A percentile compares a stretch with the other conserved stretches of the same genome.
phyloP scores from a whole-genome alignment of 331 rosid genomes.

The Erythrophleum ivorense region DNA sequence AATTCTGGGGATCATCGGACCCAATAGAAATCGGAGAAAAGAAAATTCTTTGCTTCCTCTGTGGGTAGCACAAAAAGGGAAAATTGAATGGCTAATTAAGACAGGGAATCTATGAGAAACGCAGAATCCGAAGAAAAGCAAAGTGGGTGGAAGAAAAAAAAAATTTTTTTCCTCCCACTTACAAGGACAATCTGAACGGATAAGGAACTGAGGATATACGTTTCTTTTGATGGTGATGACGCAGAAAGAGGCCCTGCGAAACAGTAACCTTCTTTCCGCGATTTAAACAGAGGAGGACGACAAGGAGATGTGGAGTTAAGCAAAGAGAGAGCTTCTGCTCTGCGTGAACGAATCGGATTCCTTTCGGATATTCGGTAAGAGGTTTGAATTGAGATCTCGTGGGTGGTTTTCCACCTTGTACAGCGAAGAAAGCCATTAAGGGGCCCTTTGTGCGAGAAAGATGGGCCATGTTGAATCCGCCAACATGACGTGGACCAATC shows the following conservation, averaged over 20 bases:
- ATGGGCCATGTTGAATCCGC: not conserved
- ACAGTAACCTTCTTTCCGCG: slow-evolving; percentile 24
- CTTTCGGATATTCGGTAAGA: not conserved
- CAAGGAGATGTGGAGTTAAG: not conserved
- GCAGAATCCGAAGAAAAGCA: slow-evolving; percentile 8
- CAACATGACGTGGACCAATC: not conserved
- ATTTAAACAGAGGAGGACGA: not conserved
- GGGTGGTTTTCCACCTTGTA: not conserved
- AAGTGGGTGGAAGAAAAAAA: not conserved
- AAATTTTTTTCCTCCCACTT: not conserved
- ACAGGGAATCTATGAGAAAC: not conserved
- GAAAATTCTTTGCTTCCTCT: not conserved
- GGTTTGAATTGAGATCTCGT: not conserved
- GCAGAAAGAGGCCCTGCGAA: slow-evolving; percentile 12
- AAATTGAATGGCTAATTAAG: not conserved
- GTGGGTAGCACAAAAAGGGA: not conserved
- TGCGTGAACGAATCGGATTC: not conserved
- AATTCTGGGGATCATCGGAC: slow-evolving; percentile 26
- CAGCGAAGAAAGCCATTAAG: not conserved
- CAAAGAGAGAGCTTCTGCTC: not conserved
- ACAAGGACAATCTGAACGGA: not conserved
- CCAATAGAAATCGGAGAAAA: slow-evolving; percentile 1
- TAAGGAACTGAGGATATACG: not conserved
- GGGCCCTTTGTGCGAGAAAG: not conserved
- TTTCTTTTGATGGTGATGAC: not conserved